Base-by-base conservation (phyloP, 306 rosid genomes). In the Glycine soja region DNA sequence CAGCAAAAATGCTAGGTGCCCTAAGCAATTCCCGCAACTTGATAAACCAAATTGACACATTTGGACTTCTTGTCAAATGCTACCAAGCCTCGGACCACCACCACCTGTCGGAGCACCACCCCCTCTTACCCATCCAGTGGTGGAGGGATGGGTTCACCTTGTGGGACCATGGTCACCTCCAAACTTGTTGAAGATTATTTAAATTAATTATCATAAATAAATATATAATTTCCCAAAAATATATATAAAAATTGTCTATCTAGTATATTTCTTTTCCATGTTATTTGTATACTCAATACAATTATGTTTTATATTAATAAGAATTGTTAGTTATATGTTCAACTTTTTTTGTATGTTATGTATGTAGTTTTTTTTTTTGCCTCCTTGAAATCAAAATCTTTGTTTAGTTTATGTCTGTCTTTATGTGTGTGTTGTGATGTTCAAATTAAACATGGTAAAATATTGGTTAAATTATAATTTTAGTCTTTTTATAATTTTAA, bases 1-100 rank as follows among this genome's bases (percentile, higher is more conserved):
- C n/a, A n/a, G n/a, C n/a, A n/a, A n/a, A n/a, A n/a, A n/a, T n/a
- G n/a, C n/a, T n/a, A n/a, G n/a, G n/a, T n/a, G n/a, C n/a, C n/a
- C n/a, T n/a, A n/a, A n/a, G n/a, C n/a, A n/a, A n/a, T n/a, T n/a
- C n/a, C n/a, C n/a, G n/a, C 81, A 95, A 92, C 87, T 95, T 95
- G 19, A 70, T 95, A 2, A 86, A 18, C 76, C 99, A 95, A 81
- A 88, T 95, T 48, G 88, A 91, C 83, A 84, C 95, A 9, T 95
- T 95, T 76, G 99, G 99, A 54, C 93, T 91, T 62, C 93, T 95
- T 73, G 97, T 97, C 19, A 91, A 90, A 81, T 95, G 97, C 90
- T 95, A 95, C 78, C 97, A 95, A 52, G 99, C 92, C 59, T 92
- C 0, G 88, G 90, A 7, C 38, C 52, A 3, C 85, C 88, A 0